phyloP scores from a whole-genome alignment of 2,329 filamentous ascomycete species.

The Aspergillus niger region DNA sequence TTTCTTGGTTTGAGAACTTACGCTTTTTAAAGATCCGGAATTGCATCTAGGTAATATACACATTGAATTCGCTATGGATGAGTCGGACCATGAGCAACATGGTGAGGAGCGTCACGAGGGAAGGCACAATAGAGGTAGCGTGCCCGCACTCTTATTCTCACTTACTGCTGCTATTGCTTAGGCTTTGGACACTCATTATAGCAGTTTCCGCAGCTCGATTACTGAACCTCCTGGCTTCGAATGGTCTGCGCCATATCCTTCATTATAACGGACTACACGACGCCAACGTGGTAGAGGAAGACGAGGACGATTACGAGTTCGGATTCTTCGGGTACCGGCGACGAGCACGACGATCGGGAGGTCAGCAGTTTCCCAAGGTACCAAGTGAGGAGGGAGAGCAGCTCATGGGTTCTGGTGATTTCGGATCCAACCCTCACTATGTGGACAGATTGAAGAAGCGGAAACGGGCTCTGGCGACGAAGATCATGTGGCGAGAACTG shows the following conservation, averaged over 20 bases:
- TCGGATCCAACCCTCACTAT: slow-evolving; percentile 68
- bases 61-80: slow-evolving; percentile 33
- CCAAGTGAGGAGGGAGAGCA: slow-evolving; percentile 75
- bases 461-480: slow-evolving; percentile 63
- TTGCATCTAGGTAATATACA: slow-evolving; percentile 29
- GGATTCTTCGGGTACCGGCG: slow-evolving; percentile 46
- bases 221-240: slow-evolving; percentile 56
- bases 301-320: slow-evolving; percentile 33
- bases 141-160: not conserved
- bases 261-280: slow-evolving; percentile 34
- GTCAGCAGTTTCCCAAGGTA: slow-evolving; percentile 72
- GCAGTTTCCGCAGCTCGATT: slow-evolving; percentile 48
- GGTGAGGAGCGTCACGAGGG: slow-evolving; percentile 16
- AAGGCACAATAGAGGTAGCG: slow-evolving; percentile 28
- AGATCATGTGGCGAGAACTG: slow-evolving; percentile 79
- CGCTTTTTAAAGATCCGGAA: slow-evolving; percentile 18
- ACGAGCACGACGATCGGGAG: slow-evolving; percentile 46
- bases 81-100: slow-evolving; percentile 19
- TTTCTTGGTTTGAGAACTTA: not conserved
- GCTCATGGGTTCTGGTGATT: slow-evolving; percentile 79
- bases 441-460: slow-evolving; percentile 56
- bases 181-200: not conserved
- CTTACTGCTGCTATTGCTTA: not conserved
- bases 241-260: slow-evolving; percentile 57
- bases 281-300: slow-evolving; percentile 27